phyloP scores from a whole-genome alignment of 1,284 basidiomycete species.

The Trichosporon sp. region DNA sequence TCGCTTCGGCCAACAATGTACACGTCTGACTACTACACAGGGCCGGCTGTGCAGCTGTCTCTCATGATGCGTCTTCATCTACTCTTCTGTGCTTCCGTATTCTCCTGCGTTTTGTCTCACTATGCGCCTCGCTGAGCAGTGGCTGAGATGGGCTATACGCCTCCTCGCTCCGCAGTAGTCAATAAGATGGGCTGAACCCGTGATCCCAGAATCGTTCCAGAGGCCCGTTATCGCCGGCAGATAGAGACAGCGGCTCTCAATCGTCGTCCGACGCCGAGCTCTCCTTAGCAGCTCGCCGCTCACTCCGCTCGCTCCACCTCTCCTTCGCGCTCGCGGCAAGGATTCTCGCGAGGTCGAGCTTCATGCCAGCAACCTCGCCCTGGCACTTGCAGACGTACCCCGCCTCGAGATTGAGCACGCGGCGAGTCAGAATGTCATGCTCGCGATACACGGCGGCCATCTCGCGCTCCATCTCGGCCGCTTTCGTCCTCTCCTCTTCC shows the following conservation, averaged over 20 bases:
- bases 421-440: not conserved
- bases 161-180: no score
- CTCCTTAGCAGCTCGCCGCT: not conserved
- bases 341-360: not conserved
- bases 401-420: not conserved
- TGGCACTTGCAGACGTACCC: not conserved
- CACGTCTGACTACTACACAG: no score
- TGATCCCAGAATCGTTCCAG: no score
- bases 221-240: not conserved
- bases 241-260: not conserved
- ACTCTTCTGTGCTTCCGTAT: no score
- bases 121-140: no score
- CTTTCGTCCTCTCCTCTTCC: not conserved
- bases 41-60: no score
- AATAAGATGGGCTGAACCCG: no score
- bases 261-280: not conserved
- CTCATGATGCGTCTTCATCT: no score
- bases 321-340: not conserved
- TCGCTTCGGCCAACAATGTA: no score
- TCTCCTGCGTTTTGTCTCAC: no score
- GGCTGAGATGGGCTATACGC: no score
- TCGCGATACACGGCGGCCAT: not conserved
- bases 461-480: not conserved
- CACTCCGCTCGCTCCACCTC: not conserved
- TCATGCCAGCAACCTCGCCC: not conserved